phyloP scores from a whole-genome alignment of 2,329 filamentous ascomycete species.

The Cladosporium colombiae region DNA sequence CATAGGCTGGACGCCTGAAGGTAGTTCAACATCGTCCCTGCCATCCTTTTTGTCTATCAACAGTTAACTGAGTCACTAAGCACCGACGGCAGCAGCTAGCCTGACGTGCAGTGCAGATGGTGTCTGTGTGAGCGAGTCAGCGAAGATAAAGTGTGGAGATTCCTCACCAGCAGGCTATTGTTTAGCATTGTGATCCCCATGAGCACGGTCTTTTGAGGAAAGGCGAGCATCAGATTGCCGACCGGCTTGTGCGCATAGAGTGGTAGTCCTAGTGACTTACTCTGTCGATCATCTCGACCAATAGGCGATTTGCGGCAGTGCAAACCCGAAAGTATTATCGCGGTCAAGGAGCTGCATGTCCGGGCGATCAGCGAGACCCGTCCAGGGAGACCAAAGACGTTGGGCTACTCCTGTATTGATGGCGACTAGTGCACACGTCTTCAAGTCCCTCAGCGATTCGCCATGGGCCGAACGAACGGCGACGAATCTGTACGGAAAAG shows the following conservation, averaged over 20 bases:
- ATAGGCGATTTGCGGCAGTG: not conserved
- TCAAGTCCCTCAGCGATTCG: not conserved
- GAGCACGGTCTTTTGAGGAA: not conserved
- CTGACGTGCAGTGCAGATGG: not conserved
- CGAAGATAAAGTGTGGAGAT: not conserved
- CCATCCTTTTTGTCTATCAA: not conserved
- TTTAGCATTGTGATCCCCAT: not conserved
- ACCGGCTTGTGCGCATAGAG: not conserved
- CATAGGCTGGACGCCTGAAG: not conserved
- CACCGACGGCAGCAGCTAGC: not conserved
- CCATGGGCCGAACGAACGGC: not conserved
- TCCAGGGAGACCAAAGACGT: not conserved
- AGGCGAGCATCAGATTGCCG: not conserved
- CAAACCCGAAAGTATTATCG: not conserved
- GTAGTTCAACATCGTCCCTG: not conserved
- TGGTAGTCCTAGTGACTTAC: not conserved
- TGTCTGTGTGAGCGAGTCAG: not conserved
- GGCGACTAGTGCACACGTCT: not conserved
- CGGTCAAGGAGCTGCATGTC: not conserved
- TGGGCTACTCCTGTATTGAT: not conserved
- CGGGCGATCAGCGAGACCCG: conserved; percentile 4
- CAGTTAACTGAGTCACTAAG: not conserved
- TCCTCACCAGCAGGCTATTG: not conserved
- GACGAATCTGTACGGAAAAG: not conserved
- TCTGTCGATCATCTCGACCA: not conserved